phyloP scores from a whole-genome alignment of 306 rosid genomes.

The Dalbergia oliveri region DNA sequence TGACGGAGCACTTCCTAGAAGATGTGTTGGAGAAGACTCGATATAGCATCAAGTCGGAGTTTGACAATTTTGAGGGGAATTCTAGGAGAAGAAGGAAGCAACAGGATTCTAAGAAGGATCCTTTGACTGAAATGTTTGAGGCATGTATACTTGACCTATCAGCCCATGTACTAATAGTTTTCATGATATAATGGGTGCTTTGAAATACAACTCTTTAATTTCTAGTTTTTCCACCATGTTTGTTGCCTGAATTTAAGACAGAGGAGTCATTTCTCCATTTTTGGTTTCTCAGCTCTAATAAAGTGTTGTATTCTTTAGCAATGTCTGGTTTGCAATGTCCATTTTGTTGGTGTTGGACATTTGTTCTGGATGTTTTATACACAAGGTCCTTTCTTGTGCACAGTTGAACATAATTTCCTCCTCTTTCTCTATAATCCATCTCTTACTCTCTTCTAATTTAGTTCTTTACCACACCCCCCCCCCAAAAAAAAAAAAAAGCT shows the following conservation, averaged over 20 bases:
- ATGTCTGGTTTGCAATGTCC: neutral
- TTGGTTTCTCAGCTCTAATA: slow-evolving; percentile 19
- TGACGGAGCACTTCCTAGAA: slow-evolving; percentile 82
- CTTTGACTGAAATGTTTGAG: slow-evolving; percentile 90
- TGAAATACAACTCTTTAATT: slow-evolving; percentile 33
- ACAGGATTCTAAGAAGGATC: slow-evolving; percentile 87
- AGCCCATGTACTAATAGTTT: slow-evolving; percentile 11
- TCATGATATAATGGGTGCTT: slow-evolving; percentile 40
- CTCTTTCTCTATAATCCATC: slow-evolving; percentile 22
- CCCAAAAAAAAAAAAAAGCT: neutral
- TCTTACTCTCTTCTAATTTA: slow-evolving; percentile 2
- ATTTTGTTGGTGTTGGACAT: neutral
- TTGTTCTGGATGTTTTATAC: neutral
- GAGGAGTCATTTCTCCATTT: neutral
- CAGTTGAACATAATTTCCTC: slow-evolving; percentile 12
- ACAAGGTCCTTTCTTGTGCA: neutral
- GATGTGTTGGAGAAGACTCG: slow-evolving; percentile 87
- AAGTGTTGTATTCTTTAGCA: slow-evolving; percentile 19
- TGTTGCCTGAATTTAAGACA: slow-evolving; percentile 35
- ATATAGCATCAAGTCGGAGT: slow-evolving; percentile 79
- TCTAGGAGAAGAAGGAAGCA: slow-evolving; percentile 87
- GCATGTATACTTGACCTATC: slow-evolving; percentile 54
- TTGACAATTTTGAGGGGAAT: slow-evolving; percentile 73
- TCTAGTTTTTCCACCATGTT: neutral
- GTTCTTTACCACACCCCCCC: neutral